Conservation (phyloP, 2,329 filamentous ascomycete genomes). For the Westerdykella ornata region DNA sequence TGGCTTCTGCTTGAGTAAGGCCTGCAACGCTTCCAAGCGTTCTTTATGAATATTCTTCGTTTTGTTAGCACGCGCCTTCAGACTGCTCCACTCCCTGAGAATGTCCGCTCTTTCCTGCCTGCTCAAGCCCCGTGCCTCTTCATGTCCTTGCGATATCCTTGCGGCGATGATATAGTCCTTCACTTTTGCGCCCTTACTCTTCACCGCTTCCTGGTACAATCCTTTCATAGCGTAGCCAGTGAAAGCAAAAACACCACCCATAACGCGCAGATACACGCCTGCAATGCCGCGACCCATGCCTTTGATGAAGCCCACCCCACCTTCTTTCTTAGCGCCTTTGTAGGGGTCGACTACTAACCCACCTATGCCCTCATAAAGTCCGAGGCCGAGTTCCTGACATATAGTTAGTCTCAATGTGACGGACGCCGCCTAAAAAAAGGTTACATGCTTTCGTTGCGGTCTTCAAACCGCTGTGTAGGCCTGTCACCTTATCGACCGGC, state of each 20-base stretch:
- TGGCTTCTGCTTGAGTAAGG: conserved; percentile 36
- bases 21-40: conserved; percentile 47
- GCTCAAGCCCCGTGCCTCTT: conserved; percentile 53
- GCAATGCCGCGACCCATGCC: conserved; percentile 79
- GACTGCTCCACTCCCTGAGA: conserved; percentile 57
- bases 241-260: conserved; percentile 57
- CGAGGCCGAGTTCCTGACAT: conserved; percentile 61
- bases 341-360: conserved; percentile 74
- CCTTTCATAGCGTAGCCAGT: conserved; percentile 81
- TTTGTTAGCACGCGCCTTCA: conserved; percentile 54
- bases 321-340: conserved; percentile 60
- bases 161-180: conserved; percentile 75
- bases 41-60: conserved; percentile 46
- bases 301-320: conserved; percentile 63
- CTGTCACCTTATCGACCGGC: conserved; percentile 71
- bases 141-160: conserved; percentile 66
- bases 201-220: conserved; percentile 68
- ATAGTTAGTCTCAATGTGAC: background rate
- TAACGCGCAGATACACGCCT: conserved; percentile 74
- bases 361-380: conserved; percentile 74
- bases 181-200: conserved; percentile 61
- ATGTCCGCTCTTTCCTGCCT: conserved; percentile 58
- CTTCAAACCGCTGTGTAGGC: conserved; percentile 65
- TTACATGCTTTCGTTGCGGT: conserved; percentile 60
- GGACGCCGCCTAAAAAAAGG: conserved; percentile 8